Evolutionary conservation across 2,329 filamentous ascomycete species (phyloP), one percentile per base, ranked within the genome.

Genomic region (Teratosphaeria nubilosa): DNA sequence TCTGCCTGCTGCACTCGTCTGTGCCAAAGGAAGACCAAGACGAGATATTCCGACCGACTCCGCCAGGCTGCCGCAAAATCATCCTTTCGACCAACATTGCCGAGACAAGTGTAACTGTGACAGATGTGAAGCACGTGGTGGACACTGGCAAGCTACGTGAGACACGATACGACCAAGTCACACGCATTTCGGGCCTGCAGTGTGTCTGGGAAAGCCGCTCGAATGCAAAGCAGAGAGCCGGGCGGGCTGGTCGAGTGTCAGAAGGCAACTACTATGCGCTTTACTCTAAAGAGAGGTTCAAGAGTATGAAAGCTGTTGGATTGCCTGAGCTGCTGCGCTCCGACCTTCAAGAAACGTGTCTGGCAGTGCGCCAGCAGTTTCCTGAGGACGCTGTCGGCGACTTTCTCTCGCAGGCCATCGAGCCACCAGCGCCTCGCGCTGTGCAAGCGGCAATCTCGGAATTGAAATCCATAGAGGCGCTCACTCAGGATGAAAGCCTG

Each of bases 51-150:
- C 65, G 73, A 3, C 65, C 69, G 1, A 62, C 75, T 2, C 72
- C 75, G 2, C 55, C 60, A 22, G 76, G 75, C 16, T 73, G 73
- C 53, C 73, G 79, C 51, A 77, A 78, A 60, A 73, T 81, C 32
- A 77, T 81, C 34, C 67, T 81, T 9, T 72, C 77, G 3, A 81
- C 78, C 0, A 78, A 79, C 57, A 77, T 81, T 58, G 77, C 77
- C 6, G 79, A 81, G 63, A 79, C 77, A 0, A 78, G 76, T 3
- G 68, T 81, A 48, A 81, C 78, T 5, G 75, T 81, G n/a, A 74
- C 77, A 9, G 78, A 80, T 59, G 77, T 81, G 22, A 73, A 73
- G 56, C 76, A 75, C 63, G 77, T 82, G 1, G 68, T 82, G 34
- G 79, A 82, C 60, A 69, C 71, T 16, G 79, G 79, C 54, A 78